Evolutionary conservation across 192 early-diverging fungal genomes (phyloP).

Genomic region (Backusella circina): DNA sequence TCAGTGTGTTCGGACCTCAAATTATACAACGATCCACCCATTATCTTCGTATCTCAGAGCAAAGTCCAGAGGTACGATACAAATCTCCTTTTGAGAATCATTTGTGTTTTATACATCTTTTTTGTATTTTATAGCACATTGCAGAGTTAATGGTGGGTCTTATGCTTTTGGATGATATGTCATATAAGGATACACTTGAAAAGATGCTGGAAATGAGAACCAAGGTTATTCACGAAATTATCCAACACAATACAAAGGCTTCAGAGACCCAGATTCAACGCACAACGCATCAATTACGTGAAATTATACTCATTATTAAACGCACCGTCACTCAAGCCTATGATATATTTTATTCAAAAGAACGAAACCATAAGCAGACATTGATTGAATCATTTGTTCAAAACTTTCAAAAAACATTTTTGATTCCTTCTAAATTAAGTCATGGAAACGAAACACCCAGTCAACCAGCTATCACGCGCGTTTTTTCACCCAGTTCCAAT

Average conservation of each 20-base stretch:
- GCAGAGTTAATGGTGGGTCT: constrained; percentile 61
- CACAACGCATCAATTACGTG: constrained; percentile 36
- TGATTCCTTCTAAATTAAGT: background rate
- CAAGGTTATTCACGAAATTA: constrained; percentile 38
- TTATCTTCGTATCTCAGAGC: constrained; percentile 41
- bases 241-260: constrained; percentile 10
- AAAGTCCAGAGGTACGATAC: constrained; percentile 44
- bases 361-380: background rate
- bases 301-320: constrained; percentile 38
- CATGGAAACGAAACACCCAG: background rate
- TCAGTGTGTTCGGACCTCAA: constrained; percentile 69
- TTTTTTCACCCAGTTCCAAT: constrained; percentile 55
- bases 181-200: constrained; percentile 49
- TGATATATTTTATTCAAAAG: constrained; percentile 12
- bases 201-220: constrained; percentile 52
- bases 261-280: constrained; percentile 5
- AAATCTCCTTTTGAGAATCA: background rate
- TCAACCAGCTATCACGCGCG: constrained; percentile 24
- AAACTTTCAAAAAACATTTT: constrained; percentile 1
- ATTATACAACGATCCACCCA: constrained; percentile 64
- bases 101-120: constrained; percentile 21
- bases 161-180: constrained; percentile 62
- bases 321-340: constrained; percentile 38
- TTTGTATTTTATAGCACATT: constrained; percentile 40
- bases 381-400: background rate